Evolutionary conservation across 495 filamentous ascomycete genomes (phyloP), one percentile per base, ranked within the genome.

Genomic region (Lepraria neglecta): DNA sequence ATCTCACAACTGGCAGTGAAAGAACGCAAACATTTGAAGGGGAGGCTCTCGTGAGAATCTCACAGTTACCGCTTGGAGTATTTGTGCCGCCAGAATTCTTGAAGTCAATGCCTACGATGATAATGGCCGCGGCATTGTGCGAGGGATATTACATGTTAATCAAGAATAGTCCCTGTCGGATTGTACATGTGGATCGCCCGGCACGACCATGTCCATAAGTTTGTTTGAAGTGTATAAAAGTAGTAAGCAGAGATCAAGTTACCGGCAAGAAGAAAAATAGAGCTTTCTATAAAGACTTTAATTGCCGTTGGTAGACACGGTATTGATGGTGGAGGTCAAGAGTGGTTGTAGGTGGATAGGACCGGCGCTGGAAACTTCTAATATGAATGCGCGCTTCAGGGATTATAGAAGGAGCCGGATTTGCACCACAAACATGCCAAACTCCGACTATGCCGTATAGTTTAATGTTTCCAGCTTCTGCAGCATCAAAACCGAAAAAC

Each of bases 141-240:
- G 47, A 51, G 24, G 47, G 47, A 4, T 51, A 51, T 31, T 3
- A 51, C 24, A 51, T 51, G 47, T 21, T 28, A 14, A 51, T 51
- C 14, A 24, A 51, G 47, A 28, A 24, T 7, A 27, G 47, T 21
- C 14, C 27, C 0, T 51, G 47, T 12, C 27, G n/a, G 47, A 12
- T 51, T 6, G 24, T 51, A 2, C 31, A 15, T 7, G 47, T 51
- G 27, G 24, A 31, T 3, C 31, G 17, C 31, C 47, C 47, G 14
- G 27, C 15, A 15, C 27, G 47, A 6, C 47, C 47, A 5, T 51
- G 47, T 24, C 12, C 15, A 5, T 21, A 17, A 28, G 1, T 6
- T 5, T 27, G 47, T 27, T 51, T 21, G 47, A 51, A 24, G 24
- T 28, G 27, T 21, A 28, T 51, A 15, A 51, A 28, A 7, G 47